A percentile compares a stretch with the other conserved stretches of the same genome.
Evolutionary conservation across 2,329 filamentous ascomycete genomes (phyloP).

Genomic region (Clarireedia hainanense): DNA sequence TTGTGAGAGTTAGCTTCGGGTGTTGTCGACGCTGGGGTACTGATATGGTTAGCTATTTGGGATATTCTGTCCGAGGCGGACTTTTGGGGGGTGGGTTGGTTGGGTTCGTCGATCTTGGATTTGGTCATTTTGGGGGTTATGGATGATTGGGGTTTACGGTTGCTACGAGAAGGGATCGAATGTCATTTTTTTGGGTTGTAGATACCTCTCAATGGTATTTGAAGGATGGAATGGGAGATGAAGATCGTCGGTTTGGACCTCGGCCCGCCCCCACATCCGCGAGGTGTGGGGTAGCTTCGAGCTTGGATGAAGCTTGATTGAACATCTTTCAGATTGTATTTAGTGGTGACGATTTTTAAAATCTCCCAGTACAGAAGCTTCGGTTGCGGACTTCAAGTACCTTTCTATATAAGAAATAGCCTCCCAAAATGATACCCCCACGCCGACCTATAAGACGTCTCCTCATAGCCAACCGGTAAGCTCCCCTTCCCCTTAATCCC

Average conservation of each 20-base stretch:
- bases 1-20: constrained; percentile 16
- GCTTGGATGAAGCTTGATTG: no score
- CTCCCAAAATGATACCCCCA: background rate
- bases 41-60: constrained; percentile 27
- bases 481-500: background rate
- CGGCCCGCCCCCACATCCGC: background rate
- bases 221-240: background rate
- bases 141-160: background rate
- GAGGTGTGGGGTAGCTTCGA: background rate
- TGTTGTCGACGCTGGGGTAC: no score
- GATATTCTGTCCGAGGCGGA: constrained; percentile 26
- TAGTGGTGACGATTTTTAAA: no score
- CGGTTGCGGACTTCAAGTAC: background rate
- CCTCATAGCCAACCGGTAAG: constrained; percentile 45
- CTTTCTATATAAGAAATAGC: background rate
- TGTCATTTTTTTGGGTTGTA: no score
- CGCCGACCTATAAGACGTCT: constrained; percentile 38
- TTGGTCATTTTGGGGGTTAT: constrained; percentile 11
- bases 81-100: constrained; percentile 4
- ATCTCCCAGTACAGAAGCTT: no score
- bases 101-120: background rate
- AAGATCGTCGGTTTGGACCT: background rate
- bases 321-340: no score
- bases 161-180: no score
- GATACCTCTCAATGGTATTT: no score